phyloP scores from a whole-genome alignment of 371 early-diverging fungal species.

The Mucor plumbeus region DNA sequence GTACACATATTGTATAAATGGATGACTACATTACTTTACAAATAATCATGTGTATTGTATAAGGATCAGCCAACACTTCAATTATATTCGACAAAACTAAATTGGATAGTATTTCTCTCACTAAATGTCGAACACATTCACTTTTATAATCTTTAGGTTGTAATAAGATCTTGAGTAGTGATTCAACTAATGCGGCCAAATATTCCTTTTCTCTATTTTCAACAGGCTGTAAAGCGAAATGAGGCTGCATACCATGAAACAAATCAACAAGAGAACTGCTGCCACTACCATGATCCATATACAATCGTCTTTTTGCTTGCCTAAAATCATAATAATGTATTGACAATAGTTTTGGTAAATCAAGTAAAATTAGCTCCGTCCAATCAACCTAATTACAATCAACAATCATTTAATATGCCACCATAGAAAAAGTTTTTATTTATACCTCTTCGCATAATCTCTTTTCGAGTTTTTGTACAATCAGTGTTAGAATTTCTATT shows the following conservation, averaged over 20 bases:
- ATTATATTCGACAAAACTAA: conserved; percentile 53
- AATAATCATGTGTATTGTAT: conserved; percentile 62
- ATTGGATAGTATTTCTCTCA: conserved; percentile 59
- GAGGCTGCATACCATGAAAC: conserved; percentile 70
- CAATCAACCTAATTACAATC: conserved; percentile 53
- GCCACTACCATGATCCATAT: conserved; percentile 59
- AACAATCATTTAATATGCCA: background rate
- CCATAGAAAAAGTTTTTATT: no score
- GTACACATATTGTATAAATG: background rate
- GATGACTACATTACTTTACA: conserved; percentile 49
- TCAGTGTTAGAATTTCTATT: conserved; percentile 42
- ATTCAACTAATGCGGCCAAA: conserved; percentile 52
- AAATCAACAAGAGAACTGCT: conserved; percentile 46
- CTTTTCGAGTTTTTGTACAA: conserved; percentile 56
- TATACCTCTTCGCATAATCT: conserved; percentile 47
- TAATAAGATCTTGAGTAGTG: conserved; percentile 47
- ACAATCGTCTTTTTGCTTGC: conserved; percentile 49
- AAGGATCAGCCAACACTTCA: conserved; percentile 60
- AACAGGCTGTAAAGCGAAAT: conserved; percentile 55
- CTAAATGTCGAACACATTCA: conserved; percentile 59
- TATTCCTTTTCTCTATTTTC: conserved; percentile 58
- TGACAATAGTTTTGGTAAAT: conserved; percentile 56
- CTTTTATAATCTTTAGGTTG: conserved; percentile 53
- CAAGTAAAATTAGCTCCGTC: conserved; percentile 57
- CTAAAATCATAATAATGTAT: conserved; percentile 61